Evolutionary conservation across 1,284 basidiomycete genomes (phyloP).

Genomic region (Bondarzewia mesenterica): DNA sequence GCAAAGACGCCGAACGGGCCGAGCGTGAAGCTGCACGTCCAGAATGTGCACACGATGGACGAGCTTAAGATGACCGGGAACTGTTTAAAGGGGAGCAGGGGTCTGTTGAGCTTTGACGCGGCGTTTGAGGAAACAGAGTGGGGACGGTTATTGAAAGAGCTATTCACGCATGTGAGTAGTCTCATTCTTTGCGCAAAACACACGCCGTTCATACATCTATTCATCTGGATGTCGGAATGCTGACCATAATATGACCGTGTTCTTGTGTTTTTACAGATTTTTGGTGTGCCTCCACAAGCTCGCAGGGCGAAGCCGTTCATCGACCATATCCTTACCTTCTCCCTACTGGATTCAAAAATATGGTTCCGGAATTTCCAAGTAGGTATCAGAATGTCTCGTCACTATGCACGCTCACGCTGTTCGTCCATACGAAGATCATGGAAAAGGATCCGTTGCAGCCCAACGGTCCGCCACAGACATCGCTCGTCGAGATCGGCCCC

Average conservation of each 20-base stretch:
- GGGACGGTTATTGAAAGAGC: constrained; percentile 86
- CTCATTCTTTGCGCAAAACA: background rate
- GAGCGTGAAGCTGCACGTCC: constrained; percentile 94
- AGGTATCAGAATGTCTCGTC: constrained; percentile 12
- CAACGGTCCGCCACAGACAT: constrained; percentile 68
- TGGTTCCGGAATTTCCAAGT: constrained; percentile 99
- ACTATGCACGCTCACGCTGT: background rate
- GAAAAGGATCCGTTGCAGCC: constrained; percentile 75
- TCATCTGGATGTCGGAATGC: background rate
- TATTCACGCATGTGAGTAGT: constrained; percentile 86
- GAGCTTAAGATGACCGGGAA: constrained; percentile 99
- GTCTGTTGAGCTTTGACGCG: constrained; percentile 89
- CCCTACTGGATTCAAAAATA: constrained; percentile 91
- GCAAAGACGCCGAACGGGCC: constrained; percentile 97
- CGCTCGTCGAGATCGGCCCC: constrained; percentile 91
- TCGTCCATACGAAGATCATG: constrained; percentile 43
- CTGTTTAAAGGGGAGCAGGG: constrained; percentile 93
- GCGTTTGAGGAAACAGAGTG: constrained; percentile 88
- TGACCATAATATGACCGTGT: background rate
- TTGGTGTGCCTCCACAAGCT: constrained; percentile 87
- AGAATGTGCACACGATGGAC: constrained; percentile 99
- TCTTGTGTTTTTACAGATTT: constrained; percentile 54
- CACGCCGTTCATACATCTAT: background rate
- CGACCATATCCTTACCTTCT: constrained; percentile 96
- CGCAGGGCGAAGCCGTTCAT: constrained; percentile 95